Evolutionary conservation across 345 rosid species (phyloP), one percentile per base, ranked within the genome.

Genomic region (Populus simonii): DNA sequence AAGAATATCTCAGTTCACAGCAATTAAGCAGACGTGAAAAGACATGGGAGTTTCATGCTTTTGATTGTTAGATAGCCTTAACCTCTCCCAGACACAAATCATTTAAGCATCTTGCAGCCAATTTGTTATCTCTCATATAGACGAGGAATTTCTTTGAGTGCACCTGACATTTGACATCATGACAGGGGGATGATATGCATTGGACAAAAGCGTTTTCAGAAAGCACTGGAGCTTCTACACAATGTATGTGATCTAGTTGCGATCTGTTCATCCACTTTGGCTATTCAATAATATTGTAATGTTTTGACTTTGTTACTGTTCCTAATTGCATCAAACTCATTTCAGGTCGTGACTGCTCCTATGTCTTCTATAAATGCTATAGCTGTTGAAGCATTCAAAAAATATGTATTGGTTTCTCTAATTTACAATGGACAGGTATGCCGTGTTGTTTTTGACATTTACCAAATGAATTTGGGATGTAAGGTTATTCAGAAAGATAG

Each of bases 141-240:
- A 22, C 6, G 15, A 62, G 55, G 38, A 74, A 38, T 43, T 68
- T 55, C 23, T 57, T 43, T 66, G 36, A 38, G 61, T 11, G 49
- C 59, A 65, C 31, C 76, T 81, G 39, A 49, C 67, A 20, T 78
- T 78, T 79, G 72, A 66, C 79, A 45, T 80, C 59, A 25, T 80
- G 82, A 63, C 86, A 96, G 99, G 85, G 99, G 99, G 76, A 96
- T 94, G 94, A 86, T 92, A 81, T 94, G 96, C 90, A 89, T 92
- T 59, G 99, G 99, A 27, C 92, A 63, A 80, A 96, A 96, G 83
- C 79, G 45, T 47, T 96, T 92, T 81, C 86, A 79, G 83, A 94
- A 94, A 84, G 98, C 97, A 75, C 79, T 90, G 89, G 97, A 92
- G 93, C 98, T 96, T 85, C 85, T 94, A 55, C 98, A 88, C 82